A percentile compares a stretch with the other conserved stretches of the same genome.
Evolutionary conservation across 768 basidiomycete species (phyloP).

Genomic region (Cyclocybe aegerita): DNA sequence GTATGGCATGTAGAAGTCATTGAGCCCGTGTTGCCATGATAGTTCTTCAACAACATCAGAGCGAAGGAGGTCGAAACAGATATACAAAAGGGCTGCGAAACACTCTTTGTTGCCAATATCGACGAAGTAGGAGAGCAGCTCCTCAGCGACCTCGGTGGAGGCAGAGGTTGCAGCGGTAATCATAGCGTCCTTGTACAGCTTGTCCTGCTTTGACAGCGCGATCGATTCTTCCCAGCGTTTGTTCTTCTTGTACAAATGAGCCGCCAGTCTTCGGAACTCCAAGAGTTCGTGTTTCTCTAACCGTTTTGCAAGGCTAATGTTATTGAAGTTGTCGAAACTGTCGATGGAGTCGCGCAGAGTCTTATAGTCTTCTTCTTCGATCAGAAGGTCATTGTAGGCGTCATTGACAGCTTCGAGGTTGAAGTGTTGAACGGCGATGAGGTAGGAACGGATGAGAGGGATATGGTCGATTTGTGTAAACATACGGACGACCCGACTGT

Average conservation of each 20-base stretch:
- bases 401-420: constrained; percentile 98
- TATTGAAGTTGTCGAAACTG: constrained; percentile 98
- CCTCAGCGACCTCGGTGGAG: constrained; percentile 91
- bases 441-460: constrained; percentile 92
- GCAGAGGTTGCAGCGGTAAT: constrained; percentile 84
- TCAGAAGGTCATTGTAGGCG: constrained; percentile 96
- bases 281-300: constrained; percentile 89
- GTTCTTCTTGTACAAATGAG: constrained; percentile 99
- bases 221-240: constrained; percentile 96
- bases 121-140: constrained; percentile 93
- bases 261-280: constrained; percentile 93
- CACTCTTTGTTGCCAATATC: constrained; percentile 99
- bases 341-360: constrained; percentile 97
- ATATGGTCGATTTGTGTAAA: constrained; percentile 96
- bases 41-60: constrained; percentile 92
- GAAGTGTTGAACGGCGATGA: constrained; percentile 95
- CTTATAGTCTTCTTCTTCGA: constrained; percentile 99
- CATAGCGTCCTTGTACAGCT: constrained; percentile 96
- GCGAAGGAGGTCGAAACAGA: constrained; percentile 94
- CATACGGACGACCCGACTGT: constrained; percentile 91
- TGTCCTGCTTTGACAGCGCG: constrained; percentile 91
- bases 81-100: constrained; percentile 86
- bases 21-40: constrained; percentile 94
- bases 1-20: constrained; percentile 98
- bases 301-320: constrained; percentile 78